Conservation (phyloP, 805 yeast genomes). For the Yamadazyma kitorensis region DNA sequence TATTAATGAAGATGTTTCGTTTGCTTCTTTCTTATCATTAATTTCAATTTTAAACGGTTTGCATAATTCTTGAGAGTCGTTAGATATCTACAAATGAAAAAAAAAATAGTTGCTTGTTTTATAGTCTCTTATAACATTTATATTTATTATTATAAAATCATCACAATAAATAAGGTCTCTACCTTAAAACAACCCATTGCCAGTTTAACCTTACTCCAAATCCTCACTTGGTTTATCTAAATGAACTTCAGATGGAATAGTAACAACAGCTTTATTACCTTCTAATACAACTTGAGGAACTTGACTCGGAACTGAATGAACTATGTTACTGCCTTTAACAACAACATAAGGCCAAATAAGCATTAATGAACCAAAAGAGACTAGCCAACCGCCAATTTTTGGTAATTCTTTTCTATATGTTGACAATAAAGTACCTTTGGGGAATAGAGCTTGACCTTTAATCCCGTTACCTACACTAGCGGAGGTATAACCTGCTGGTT, state of each 20-base stretch:
- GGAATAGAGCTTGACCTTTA: slow-evolving; percentile 10
- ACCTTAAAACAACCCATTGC: too few relatives aligned
- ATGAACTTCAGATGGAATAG: slow-evolving; percentile 13
- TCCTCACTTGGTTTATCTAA: slow-evolving; percentile 5
- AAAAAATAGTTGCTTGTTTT: background rate
- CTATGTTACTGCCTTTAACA: slow-evolving; percentile 5
- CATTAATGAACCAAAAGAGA: slow-evolving; percentile 8
- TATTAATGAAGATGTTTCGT: slow-evolving; percentile 83
- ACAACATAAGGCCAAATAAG: slow-evolving; percentile 13
- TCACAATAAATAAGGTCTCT: too few relatives aligned
- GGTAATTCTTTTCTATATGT: slow-evolving; percentile 10
- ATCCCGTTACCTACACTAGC: slow-evolving; percentile 9
- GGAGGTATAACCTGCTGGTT: slow-evolving; percentile 2
- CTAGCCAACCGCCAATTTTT: slow-evolving; percentile 6
- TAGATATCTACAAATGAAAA: background rate
- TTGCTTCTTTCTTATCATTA: slow-evolving; percentile 73
- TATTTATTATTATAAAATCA: background rate
- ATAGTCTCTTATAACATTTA: too few relatives aligned
- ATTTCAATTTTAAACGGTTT: slow-evolving; percentile 60
- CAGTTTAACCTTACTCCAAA: background rate
- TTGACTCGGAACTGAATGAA: slow-evolving; percentile 10
- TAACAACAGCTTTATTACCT: slow-evolving; percentile 8
- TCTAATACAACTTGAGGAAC: slow-evolving; percentile 10
- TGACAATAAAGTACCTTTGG: slow-evolving; percentile 10
- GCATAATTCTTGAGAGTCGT: background rate